Percentiles rank a stretch among this genome's conserved stretches.
Evolutionary conservation across 352 stramenopile genomes (phyloP).

Genomic region (Phytopythium aichiense): DNA sequence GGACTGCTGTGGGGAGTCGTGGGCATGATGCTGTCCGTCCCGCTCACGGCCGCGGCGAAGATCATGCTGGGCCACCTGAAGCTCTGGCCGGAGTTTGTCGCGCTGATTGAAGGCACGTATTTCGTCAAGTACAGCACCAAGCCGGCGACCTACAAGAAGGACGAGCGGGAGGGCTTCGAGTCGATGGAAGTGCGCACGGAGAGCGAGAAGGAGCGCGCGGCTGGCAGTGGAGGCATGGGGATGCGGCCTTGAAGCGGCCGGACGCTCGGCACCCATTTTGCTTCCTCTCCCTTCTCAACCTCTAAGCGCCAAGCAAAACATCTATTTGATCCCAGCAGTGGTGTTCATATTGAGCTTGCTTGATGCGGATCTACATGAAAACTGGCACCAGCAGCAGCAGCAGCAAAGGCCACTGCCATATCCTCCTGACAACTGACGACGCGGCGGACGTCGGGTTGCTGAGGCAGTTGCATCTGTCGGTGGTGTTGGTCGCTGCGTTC

Average conservation of each 20-base stretch:
- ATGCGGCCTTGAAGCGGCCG: conserved; percentile 30
- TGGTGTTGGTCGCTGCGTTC: conserved; percentile 26
- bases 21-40: conserved; percentile 88
- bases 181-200: conserved; percentile 76
- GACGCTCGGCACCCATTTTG: background rate
- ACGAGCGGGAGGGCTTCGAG: conserved; percentile 73
- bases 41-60: conserved; percentile 79
- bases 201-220: conserved; percentile 53
- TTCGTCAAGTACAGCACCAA: conserved; percentile 75
- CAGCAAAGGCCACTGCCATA: background rate
- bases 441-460: conserved; percentile 20
- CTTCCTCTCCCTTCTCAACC: background rate
- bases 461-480: conserved; percentile 45
- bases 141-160: conserved; percentile 62
- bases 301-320: background rate
- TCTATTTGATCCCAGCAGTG: conserved; percentile 1
- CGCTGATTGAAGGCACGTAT: conserved; percentile 84
- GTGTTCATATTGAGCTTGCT: background rate
- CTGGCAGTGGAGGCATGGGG: conserved; percentile 11
- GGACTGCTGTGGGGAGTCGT: conserved; percentile 83
- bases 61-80: conserved; percentile 87
- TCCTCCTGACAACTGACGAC: background rate
- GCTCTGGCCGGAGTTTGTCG: conserved; percentile 84
- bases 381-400: background rate
- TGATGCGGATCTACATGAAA: background rate